A percentile compares a stretch with the other conserved stretches of the same genome.
Conservation (phyloP, 176 grass and related monocot genomes). For the Carex littledalei region DNA sequence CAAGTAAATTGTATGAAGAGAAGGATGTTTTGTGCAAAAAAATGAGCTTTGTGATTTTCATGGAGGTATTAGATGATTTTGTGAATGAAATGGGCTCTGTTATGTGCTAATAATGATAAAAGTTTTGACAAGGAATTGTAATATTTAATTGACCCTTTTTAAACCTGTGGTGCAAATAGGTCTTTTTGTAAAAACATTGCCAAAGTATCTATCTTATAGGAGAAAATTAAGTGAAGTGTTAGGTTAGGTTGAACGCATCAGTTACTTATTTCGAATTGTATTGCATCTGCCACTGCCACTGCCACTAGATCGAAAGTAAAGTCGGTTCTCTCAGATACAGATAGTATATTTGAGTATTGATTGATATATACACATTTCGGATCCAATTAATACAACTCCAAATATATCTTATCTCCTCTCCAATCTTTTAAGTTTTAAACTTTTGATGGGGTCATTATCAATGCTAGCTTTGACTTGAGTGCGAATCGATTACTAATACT, state of each 20-base stretch:
- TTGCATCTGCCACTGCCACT: too few species aligned
- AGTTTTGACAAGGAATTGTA: neutral
- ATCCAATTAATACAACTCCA: too few species aligned
- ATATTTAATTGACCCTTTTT: neutral
- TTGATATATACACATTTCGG: too few species aligned
- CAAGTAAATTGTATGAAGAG: conserved; percentile 30
- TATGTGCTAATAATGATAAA: conserved; percentile 2
- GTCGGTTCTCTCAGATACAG: too few species aligned
- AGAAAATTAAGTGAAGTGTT: neutral
- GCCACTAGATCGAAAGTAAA: too few species aligned
- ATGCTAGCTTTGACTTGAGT: too few species aligned
- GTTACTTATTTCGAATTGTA: too few species aligned
- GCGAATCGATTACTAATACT: too few species aligned
- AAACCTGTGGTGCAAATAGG: neutral
- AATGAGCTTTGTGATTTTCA: conserved; percentile 41
- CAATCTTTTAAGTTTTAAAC: too few species aligned
- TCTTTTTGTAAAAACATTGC: neutral
- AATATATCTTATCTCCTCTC: too few species aligned
- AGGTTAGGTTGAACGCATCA: neutral
- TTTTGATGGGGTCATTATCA: too few species aligned
- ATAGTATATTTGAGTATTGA: too few species aligned
- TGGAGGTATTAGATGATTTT: conserved; percentile 37
- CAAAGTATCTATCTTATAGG: neutral
- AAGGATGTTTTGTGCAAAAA: conserved; percentile 38
- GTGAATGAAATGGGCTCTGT: conserved; percentile 11